These are phyloP conservation scores for Chaetomium sp. DNA, from an alignment of 2,329 filamentous ascomycete genomes.

Conservation along the genomic window DNA sequence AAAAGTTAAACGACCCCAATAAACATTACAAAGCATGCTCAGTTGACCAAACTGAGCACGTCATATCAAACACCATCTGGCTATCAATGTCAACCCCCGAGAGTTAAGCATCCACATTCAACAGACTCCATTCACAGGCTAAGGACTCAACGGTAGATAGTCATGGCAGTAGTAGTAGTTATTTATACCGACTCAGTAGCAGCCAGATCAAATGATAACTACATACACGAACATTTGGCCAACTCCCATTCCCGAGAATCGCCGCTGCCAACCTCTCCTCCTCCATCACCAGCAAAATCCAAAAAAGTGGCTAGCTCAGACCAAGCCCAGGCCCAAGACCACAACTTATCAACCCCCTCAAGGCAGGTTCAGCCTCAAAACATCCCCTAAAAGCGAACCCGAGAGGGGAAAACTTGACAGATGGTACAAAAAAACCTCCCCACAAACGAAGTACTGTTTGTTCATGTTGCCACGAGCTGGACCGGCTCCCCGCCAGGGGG, in stretches of 20 bases:
- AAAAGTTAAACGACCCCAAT: too few species aligned
- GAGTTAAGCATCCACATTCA: background rate
- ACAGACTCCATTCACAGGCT: background rate
- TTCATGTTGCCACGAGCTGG: slow-evolving; percentile 18
- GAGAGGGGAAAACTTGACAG: slow-evolving; percentile 2
- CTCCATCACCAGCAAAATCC: background rate
- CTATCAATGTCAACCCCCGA: too few species aligned
- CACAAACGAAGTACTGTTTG: slow-evolving; percentile 9
- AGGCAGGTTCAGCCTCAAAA: background rate
- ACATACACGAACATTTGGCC: slow-evolving; percentile 11
- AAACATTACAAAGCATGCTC: background rate
- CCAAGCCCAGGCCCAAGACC: slow-evolving; percentile 13
- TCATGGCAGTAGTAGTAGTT: slow-evolving; percentile 7
- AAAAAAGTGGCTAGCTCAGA: slow-evolving; percentile 18
- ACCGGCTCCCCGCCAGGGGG: slow-evolving; percentile 19
- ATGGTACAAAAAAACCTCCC: slow-evolving; percentile 10
- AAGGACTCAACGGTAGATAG: background rate
- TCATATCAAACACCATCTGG: background rate
- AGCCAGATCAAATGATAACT: slow-evolving; percentile 7
- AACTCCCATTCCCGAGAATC: background rate
- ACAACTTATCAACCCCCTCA: slow-evolving; percentile 1
- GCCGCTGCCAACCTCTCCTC: slow-evolving; percentile 9
- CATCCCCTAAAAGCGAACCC: slow-evolving; percentile 10
- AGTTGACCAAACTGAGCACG: background rate
- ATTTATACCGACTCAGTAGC: background rate